Base-by-base conservation (phyloP, 225 moss, liverwort and hornwort species). In the Physcomitrium patens region DNA sequence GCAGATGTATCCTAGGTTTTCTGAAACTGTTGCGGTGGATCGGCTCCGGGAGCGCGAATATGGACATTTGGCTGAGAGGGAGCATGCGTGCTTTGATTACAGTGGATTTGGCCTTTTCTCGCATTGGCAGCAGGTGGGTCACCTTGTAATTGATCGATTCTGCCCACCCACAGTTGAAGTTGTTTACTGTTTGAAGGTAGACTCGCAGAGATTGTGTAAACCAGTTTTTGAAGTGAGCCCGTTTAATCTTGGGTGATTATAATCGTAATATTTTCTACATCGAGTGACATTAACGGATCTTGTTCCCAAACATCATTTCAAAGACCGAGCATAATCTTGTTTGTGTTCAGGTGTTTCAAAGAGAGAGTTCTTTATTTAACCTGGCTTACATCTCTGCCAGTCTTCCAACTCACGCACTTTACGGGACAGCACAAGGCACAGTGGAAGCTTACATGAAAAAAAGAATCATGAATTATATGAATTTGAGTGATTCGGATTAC, bases 101-200 rank as follows among this genome's bases (percentile, higher is more conserved):
- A 85, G 87, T 63, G 97, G 97, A 15, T 93, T 99, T 51, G 97
- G 97, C 46, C 94, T 99, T 19, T 99, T 99, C 82, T 99, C 97
- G 10, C 86, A 87, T 76, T 72, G 88, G 70, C 96, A 94, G 60
- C 96, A 94, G 87, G 91, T 87, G 18, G 46, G 79, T 67, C 23
- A 8, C 28, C 31, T 65, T 14, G 14, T n/a, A 37, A 37, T 37
- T 37, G 31, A 37, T 37, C 31, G 28, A 69, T 55, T 57, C 56
- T 51, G 15, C 46, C 27, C 5, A 43, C 20, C 31, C 24, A 18
- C 28, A 50, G 45, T 41, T 27, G 22, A 41, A 63, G 48, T 42
- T 63, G 67, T 63, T 48, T 7, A 4, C 4, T 37, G 31, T 7
- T 37, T 37, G 31, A 37, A 37, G 31, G 46, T 54, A 58, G 17